Conservation (phyloP, 768 basidiomycete genomes). For the Termitomyces sp. region DNA sequence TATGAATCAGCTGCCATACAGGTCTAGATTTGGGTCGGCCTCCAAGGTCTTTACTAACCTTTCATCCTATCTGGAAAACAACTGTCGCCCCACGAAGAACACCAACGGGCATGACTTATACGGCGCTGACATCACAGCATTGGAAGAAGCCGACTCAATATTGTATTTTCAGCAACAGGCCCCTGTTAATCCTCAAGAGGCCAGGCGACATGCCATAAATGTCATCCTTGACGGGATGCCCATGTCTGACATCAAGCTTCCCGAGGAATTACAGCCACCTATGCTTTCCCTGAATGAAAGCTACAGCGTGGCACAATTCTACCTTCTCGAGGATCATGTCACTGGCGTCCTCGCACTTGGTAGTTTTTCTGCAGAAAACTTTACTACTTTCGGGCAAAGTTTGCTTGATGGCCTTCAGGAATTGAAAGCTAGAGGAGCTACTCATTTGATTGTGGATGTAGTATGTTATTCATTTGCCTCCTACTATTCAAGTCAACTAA, state of each 20-base stretch:
- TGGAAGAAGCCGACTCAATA: slow-evolving; percentile 20
- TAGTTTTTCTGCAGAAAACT: slow-evolving; percentile 47
- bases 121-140: slow-evolving; percentile 14
- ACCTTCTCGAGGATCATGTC: slow-evolving; percentile 41
- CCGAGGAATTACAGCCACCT: slow-evolving; percentile 32
- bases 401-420: slow-evolving; percentile 42
- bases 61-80: slow-evolving; percentile 43
- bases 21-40: slow-evolving; percentile 44
- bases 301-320: slow-evolving; percentile 50
- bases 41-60: slow-evolving; percentile 46
- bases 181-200: slow-evolving; percentile 22
- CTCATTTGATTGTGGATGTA: slow-evolving; percentile 53
- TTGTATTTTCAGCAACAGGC: slow-evolving; percentile 38
- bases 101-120: slow-evolving; percentile 45
- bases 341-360: slow-evolving; percentile 59
- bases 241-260: slow-evolving; percentile 37
- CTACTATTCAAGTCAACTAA: neutral
- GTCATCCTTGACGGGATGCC: slow-evolving; percentile 45
- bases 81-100: slow-evolving; percentile 41
- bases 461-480: slow-evolving; percentile 23
- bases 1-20: slow-evolving; percentile 46
- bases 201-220: slow-evolving; percentile 37
- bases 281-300: slow-evolving; percentile 38
- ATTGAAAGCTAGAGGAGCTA: slow-evolving; percentile 43
- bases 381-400: slow-evolving; percentile 34